Percentiles rank a stretch among this genome's conserved stretches.
phyloP scores from a whole-genome alignment of 768 basidiomycete species.

The Rhodotorula kratochvilovae region DNA sequence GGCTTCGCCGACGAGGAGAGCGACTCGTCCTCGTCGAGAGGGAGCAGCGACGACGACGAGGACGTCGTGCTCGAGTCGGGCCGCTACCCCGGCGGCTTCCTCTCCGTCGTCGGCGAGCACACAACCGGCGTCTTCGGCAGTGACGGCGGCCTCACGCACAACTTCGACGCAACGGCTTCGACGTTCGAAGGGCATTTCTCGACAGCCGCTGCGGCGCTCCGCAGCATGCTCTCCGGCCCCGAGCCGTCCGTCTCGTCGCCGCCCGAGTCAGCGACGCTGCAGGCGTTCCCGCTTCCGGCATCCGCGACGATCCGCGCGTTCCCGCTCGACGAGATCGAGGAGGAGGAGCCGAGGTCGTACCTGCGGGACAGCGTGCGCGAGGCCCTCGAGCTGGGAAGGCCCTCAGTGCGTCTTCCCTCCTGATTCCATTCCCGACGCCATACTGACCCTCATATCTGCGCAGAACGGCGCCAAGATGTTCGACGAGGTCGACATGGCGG shows the following conservation, averaged over 20 bases:
- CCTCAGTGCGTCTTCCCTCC: background rate
- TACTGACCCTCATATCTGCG: background rate
- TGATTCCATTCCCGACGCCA: background rate
- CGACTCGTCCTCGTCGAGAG: background rate
- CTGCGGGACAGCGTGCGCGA: conserved; percentile 25
- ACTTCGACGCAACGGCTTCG: conserved; percentile 2
- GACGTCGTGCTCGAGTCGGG: background rate
- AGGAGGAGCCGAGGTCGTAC: conserved; percentile 1
- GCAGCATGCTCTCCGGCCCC: conserved; percentile 7
- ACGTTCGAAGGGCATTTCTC: conserved; percentile 30
- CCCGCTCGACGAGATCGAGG: conserved; percentile 1
- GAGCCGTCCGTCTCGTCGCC: background rate
- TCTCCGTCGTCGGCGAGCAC: background rate
- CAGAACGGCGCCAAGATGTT: conserved; percentile 37
- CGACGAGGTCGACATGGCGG: conserved; percentile 7
- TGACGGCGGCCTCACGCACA: background rate
- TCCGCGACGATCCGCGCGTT: conserved; percentile 2
- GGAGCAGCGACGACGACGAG: background rate
- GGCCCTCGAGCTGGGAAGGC: conserved; percentile 22
- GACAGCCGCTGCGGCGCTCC: conserved; percentile 13
- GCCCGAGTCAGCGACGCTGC: background rate
- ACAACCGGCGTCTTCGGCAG: background rate
- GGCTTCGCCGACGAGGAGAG: conserved; percentile 24
- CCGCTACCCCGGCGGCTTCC: background rate
- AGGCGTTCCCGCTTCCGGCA: background rate